Evolutionary conservation across 306 rosid genomes (phyloP).

Genomic region (Pterocarpus santalinus): DNA sequence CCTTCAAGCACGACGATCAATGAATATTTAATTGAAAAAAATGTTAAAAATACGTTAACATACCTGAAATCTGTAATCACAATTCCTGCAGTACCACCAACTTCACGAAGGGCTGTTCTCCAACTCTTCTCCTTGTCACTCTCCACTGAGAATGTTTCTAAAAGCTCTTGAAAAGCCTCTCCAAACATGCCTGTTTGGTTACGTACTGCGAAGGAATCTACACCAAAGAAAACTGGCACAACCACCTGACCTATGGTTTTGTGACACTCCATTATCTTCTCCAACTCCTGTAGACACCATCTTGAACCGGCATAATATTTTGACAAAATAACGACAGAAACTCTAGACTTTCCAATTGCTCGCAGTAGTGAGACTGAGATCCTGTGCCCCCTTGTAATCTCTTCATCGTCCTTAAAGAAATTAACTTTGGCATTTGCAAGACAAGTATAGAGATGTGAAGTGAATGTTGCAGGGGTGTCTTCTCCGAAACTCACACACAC

Average conservation of each 20-base stretch:
- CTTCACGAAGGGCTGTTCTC: not conserved
- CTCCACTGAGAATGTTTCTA: not conserved
- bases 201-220: conserved; percentile 13
- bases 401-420: no score
- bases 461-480: no score
- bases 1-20: no score
- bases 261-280: not conserved
- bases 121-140: not conserved
- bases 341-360: conserved; percentile 16
- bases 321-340: not conserved
- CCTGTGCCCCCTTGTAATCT: no score
- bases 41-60: not conserved
- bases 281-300: not conserved
- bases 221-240: not conserved
- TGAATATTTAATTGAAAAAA: no score
- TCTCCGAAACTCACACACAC: no score
- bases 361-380: not conserved
- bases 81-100: not conserved
- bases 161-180: not conserved
- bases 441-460: no score
- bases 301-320: not conserved
- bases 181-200: conserved; percentile 7
- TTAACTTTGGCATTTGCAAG: no score
- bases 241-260: not conserved
- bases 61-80: not conserved